Percentiles rank a stretch among this genome's conserved stretches.
Conservation (phyloP, 2,329 filamentous ascomycete genomes). For the Aschersonia sp. region DNA sequence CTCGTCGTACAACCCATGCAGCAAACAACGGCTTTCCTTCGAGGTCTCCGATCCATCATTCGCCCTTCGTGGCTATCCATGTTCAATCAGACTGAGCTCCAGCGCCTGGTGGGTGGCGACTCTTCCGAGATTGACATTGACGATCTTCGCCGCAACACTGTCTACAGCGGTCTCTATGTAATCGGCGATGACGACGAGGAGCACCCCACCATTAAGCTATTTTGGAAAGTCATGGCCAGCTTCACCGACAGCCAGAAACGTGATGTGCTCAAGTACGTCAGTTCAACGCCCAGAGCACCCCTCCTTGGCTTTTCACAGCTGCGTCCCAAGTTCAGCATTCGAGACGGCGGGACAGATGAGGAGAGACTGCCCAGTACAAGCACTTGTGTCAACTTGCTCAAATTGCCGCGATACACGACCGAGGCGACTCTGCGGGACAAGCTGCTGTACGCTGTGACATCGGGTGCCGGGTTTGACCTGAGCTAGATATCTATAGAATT, state of each 20-base stretch:
- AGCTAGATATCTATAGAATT: conserved; percentile 24
- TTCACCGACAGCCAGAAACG: conserved; percentile 65
- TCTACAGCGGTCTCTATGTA: conserved; percentile 75
- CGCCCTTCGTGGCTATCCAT: conserved; percentile 88
- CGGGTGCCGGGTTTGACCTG: conserved; percentile 84
- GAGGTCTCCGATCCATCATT: conserved; percentile 75
- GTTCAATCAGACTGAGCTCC: conserved; percentile 95
- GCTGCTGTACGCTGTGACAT: conserved; percentile 76
- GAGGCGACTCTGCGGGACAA: conserved; percentile 58
- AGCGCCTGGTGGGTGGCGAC: conserved; percentile 84
- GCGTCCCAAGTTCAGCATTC: conserved; percentile 75
- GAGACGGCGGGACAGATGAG: conserved; percentile 46
- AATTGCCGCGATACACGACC: conserved; percentile 68
- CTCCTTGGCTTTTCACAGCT: conserved; percentile 79
- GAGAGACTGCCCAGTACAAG: conserved; percentile 85
- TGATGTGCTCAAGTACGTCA: conserved; percentile 90
- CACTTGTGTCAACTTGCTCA: conserved; percentile 89
- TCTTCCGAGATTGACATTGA: conserved; percentile 73
- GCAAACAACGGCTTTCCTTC: conserved; percentile 81
- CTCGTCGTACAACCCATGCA: conserved; percentile 63
- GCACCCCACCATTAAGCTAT: conserved; percentile 71
- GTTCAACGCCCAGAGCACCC: conserved; percentile 79
- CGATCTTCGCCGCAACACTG: conserved; percentile 70
- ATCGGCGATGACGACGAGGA: conserved; percentile 82
- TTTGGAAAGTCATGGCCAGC: conserved; percentile 77